Evolutionary conservation across 2,329 filamentous ascomycete genomes (phyloP), one percentile per base, ranked within the genome.

Genomic region (Exserohilum turcica): DNA sequence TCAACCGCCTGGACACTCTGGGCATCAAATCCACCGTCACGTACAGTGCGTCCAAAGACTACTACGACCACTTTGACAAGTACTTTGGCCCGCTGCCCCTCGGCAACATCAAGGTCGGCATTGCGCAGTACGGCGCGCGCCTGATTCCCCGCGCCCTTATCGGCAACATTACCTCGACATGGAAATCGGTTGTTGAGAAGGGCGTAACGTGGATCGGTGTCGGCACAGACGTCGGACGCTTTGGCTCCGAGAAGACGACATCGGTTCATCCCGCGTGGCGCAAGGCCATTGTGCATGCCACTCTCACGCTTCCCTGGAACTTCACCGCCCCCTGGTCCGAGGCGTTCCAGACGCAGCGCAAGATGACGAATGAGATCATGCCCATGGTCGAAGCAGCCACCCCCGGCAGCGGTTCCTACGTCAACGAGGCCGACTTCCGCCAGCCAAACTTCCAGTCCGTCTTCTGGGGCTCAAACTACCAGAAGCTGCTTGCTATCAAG

Each of bases 401-500:
- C 1, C 64, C 62, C 1, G 61, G 54, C 0, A 60, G 54, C 10
- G 64, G 64, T 7, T 49, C 59, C 12, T 71, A 70, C 33, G 53
- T 65, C 12, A 71, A 70, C 32, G 66, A 71, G 50, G 68, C 56
- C 3, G 61, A 70, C 31, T 53, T 67, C 21, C 43, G 59, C 37
- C 45, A 67, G 36, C 54, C 59, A 12, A 53, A 62, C 15, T 71
- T 61, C 53, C 56, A 67, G 47, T 28, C 52, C 2, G 60, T 44
- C 1, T 70, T 66, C 32, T 70, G 57, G 52, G 66, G 66, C 1
- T 15, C 19, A 16, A 60, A 71, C 35, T 72, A 73, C 44, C 36
- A 54, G 2, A 59, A 52, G 24, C 33, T 74, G 35, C 37, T 69
- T 28, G 39, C 45, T 3, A 49, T 72, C 8, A 71, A 72, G 59